phyloP scores from a whole-genome alignment of 345 rosid species.

The Rubroshorea leprosula region DNA sequence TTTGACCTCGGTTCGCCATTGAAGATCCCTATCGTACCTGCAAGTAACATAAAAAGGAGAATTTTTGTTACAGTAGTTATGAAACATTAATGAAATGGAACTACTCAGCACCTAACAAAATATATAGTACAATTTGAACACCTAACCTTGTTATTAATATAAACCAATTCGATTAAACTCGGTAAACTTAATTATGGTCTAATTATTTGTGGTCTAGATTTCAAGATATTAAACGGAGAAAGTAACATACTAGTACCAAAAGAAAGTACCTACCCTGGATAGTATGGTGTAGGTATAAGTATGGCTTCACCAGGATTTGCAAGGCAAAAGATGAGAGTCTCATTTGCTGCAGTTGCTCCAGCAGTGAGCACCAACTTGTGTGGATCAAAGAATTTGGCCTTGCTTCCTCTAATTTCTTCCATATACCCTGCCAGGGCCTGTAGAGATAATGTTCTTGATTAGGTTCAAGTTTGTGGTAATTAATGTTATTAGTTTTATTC shows the following conservation, averaged over 20 bases:
- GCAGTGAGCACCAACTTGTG: slow-evolving; percentile 73
- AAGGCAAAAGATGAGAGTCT: slow-evolving; percentile 81
- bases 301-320: slow-evolving; percentile 83
- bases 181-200: too few relatives aligned
- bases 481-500: too few relatives aligned
- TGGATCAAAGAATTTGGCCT: slow-evolving; percentile 49
- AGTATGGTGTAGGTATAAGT: slow-evolving; percentile 88
- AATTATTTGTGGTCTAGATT: too few relatives aligned
- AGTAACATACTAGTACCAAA: neutral
- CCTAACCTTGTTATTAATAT: too few relatives aligned
- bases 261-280: slow-evolving; percentile 54
- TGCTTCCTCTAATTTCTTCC: slow-evolving; percentile 60
- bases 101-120: too few relatives aligned
- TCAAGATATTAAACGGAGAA: too few relatives aligned
- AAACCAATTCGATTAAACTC: too few relatives aligned
- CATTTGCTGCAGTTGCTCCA: slow-evolving; percentile 91
- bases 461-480: neutral
- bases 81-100: too few relatives aligned
- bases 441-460: neutral
- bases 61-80: neutral
- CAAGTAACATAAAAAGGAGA: neutral
- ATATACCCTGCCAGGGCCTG: slow-evolving; percentile 66
- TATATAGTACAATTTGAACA: too few relatives aligned
- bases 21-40: slow-evolving; percentile 80
- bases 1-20: slow-evolving; percentile 66